Evolutionary conservation across 306 rosid species (phyloP).

Genomic region (Geum urbanum): DNA sequence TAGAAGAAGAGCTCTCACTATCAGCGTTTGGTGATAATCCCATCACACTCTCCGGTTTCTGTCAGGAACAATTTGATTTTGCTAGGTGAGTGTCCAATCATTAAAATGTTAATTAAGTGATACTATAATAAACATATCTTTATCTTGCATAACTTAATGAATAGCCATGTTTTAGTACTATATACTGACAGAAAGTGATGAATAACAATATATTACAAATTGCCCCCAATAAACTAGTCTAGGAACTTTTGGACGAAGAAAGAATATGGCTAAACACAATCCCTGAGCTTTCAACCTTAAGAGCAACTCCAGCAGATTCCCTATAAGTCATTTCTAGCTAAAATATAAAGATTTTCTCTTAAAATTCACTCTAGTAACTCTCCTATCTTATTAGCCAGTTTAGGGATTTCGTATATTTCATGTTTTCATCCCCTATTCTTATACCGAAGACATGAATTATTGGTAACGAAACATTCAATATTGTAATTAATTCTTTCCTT

Average conservation of each 20-base stretch:
- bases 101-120: neutral
- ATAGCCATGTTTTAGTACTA: neutral
- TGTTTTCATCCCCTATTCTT: too few relatives aligned
- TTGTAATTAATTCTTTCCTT: too few relatives aligned
- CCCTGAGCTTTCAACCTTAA: neutral
- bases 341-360: too few relatives aligned
- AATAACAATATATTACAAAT: neutral
- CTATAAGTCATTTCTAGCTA: too few relatives aligned
- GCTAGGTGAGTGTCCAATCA: conserved; percentile 8
- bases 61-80: conserved; percentile 25
- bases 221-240: neutral
- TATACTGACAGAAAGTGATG: neutral
- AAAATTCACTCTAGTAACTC: too few relatives aligned
- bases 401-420: too few relatives aligned
- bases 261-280: neutral
- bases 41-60: conserved; percentile 64
- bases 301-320: too few relatives aligned
- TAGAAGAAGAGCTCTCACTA: conserved; percentile 51
- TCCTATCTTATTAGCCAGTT: too few relatives aligned
- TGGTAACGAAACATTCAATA: too few relatives aligned
- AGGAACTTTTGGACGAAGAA: neutral
- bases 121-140: neutral
- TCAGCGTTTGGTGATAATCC: conserved; percentile 53
- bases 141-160: neutral
- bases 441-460: too few relatives aligned